Percentiles rank a stretch among this genome's conserved stretches.
These are phyloP conservation scores for Auricularia heimuer DNA, from an alignment of 768 basidiomycete genomes.

Conservation along the genomic window DNA sequence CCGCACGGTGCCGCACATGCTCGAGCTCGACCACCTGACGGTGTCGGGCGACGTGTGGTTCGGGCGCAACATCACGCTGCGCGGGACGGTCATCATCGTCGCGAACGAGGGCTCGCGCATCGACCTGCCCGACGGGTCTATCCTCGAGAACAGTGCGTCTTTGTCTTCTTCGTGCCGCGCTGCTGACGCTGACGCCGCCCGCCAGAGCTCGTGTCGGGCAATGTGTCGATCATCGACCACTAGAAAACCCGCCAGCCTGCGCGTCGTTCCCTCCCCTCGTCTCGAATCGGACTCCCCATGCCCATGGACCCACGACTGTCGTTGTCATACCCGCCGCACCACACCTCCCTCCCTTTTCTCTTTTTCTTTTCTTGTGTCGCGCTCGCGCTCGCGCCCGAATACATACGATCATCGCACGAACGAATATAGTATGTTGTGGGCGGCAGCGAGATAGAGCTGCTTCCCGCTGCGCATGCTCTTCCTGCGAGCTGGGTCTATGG, in stretches of 20 bases:
- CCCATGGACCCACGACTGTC: too few relatives aligned
- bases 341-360: too few relatives aligned
- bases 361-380: too few relatives aligned
- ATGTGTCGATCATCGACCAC: constrained; percentile 66
- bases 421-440: too few relatives aligned
- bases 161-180: neutral
- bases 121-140: constrained; percentile 73
- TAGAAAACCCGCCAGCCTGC: constrained; percentile 11
- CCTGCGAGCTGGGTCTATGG: too few relatives aligned
- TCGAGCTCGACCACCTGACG: constrained; percentile 90
- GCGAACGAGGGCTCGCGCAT: constrained; percentile 78
- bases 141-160: constrained; percentile 57
- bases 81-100: constrained; percentile 84
- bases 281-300: neutral
- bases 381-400: too few relatives aligned
- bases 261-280: neutral
- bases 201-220: constrained; percentile 67
- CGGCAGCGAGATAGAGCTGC: too few relatives aligned
- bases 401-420: too few relatives aligned
- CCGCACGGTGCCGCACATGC: constrained; percentile 85
- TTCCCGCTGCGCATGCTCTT: too few relatives aligned
- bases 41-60: constrained; percentile 89
- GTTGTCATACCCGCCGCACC: too few relatives aligned
- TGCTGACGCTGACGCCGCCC: constrained; percentile 9
- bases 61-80: constrained; percentile 74